A percentile compares a stretch with the other conserved stretches of the same genome.
These are phyloP conservation scores for Pleurozium schreberi DNA, from an alignment of 225 moss, liverwort and hornwort species.

Conservation along the genomic window DNA sequence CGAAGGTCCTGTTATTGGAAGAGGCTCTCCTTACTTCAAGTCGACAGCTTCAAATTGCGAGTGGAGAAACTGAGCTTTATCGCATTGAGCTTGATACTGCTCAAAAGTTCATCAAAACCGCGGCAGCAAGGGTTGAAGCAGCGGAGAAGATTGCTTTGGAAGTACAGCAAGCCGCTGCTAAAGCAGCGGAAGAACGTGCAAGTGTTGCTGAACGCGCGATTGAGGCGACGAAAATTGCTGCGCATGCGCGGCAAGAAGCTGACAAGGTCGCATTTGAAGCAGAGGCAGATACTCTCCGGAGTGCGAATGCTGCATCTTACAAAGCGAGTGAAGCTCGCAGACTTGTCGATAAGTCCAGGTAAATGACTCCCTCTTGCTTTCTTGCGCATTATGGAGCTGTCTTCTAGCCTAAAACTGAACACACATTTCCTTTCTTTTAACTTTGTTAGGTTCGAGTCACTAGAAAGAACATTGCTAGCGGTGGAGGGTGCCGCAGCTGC, in stretches of 20 bases:
- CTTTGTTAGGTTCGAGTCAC: constrained; percentile 40
- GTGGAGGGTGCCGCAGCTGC: constrained; percentile 49
- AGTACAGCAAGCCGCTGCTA: constrained; percentile 38
- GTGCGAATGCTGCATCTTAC: constrained; percentile 37
- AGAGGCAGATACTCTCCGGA: constrained; percentile 47
- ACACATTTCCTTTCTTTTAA: background rate
- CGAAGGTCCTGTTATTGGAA: constrained; percentile 30
- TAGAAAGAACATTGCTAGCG: constrained; percentile 55
- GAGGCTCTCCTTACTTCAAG: constrained; percentile 31
- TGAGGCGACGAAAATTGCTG: constrained; percentile 30
- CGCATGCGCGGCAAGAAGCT: constrained; percentile 24
- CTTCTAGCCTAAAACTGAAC: background rate
- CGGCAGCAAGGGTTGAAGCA: constrained; percentile 29
- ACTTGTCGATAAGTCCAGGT: constrained; percentile 31
- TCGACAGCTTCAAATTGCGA: constrained; percentile 32
- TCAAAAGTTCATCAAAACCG: constrained; percentile 21
- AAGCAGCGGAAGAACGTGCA: constrained; percentile 34
- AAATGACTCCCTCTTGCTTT: background rate
- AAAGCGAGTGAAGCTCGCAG: constrained; percentile 39
- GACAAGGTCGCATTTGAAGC: constrained; percentile 31
- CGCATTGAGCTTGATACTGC: constrained; percentile 41
- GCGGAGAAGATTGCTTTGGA: constrained; percentile 41
- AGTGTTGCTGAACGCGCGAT: constrained; percentile 31
- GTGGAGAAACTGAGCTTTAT: constrained; percentile 27
- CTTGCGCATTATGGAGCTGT: background rate